Conservation (phyloP, 169 alveolate species). For the Ichthyophthirius multifiliis region DNA sequence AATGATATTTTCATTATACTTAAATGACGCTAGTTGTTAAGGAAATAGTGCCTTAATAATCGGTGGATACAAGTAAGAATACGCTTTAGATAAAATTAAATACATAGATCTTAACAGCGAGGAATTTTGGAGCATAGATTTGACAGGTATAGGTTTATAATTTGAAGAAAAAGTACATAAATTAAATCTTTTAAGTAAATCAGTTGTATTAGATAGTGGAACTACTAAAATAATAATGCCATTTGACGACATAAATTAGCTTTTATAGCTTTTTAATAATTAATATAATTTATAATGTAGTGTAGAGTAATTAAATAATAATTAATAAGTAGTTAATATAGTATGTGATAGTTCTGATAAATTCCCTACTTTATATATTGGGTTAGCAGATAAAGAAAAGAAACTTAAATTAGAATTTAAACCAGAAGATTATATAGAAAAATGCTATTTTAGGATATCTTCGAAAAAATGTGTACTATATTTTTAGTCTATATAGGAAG, state of each 20-base stretch:
- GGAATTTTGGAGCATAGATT: slow-evolving; percentile 3
- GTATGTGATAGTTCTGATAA: not conserved
- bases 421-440: not conserved
- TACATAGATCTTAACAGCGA: not conserved
- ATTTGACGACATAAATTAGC: not conserved
- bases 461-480: not conserved
- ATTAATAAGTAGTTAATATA: not conserved
- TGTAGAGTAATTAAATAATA: not conserved
- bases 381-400: not conserved
- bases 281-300: not conserved
- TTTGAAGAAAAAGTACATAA: not conserved
- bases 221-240: slow-evolving; percentile 11
- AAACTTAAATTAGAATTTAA: not conserved
- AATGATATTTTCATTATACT: slow-evolving; percentile 6
- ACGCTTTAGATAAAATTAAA: not conserved
- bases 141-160: not conserved
- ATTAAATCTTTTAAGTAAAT: not conserved
- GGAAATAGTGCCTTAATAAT: not conserved
- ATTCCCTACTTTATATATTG: not conserved
- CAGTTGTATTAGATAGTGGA: slow-evolving; percentile 8
- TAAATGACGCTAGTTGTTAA: not conserved
- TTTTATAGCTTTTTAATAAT: not conserved
- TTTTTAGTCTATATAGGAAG: not conserved
- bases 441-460: not conserved
- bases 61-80: not conserved